A percentile compares a stretch with the other conserved stretches of the same genome.
Conservation (phyloP, 108 stramenopile genomes). For the Stephanodiscus minutulus region DNA sequence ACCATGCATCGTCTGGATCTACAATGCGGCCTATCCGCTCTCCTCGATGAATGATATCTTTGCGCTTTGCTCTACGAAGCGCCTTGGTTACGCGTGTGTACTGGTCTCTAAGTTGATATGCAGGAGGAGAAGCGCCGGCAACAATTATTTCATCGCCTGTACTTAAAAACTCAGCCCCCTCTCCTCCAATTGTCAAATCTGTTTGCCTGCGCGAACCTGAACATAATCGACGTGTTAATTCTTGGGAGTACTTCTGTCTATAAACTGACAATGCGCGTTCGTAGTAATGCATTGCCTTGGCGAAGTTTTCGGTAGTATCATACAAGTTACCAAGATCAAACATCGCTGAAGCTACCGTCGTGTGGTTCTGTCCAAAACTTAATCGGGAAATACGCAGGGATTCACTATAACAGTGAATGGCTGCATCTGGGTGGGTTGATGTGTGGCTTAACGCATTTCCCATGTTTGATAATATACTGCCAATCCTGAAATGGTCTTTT, state of each 20-base stretch:
- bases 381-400: slow-evolving; percentile 36
- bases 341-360: slow-evolving; percentile 31
- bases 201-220: slow-evolving; percentile 8
- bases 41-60: slow-evolving; percentile 24
- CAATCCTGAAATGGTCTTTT: slow-evolving; percentile 33
- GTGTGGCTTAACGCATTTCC: slow-evolving; percentile 32
- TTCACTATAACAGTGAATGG: slow-evolving; percentile 38
- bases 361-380: slow-evolving; percentile 39
- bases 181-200: slow-evolving; percentile 6
- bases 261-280: slow-evolving; percentile 35
- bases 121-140: slow-evolving; percentile 6
- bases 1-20: slow-evolving; percentile 32
- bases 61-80: slow-evolving; percentile 29
- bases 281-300: slow-evolving; percentile 39
- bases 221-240: slow-evolving; percentile 27
- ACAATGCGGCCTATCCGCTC: slow-evolving; percentile 8
- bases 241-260: slow-evolving; percentile 26
- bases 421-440: slow-evolving; percentile 17
- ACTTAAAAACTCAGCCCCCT: slow-evolving; percentile 21
- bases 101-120: slow-evolving; percentile 21
- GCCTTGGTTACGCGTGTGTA: slow-evolving; percentile 32
- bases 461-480: slow-evolving; percentile 30
- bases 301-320: slow-evolving; percentile 29
- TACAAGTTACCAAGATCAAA: slow-evolving; percentile 38
- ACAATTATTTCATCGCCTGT: slow-evolving; percentile 33